Evolutionary conservation across 2,329 filamentous ascomycete genomes (phyloP).

Genomic region (Sporothrix mexicana): DNA sequence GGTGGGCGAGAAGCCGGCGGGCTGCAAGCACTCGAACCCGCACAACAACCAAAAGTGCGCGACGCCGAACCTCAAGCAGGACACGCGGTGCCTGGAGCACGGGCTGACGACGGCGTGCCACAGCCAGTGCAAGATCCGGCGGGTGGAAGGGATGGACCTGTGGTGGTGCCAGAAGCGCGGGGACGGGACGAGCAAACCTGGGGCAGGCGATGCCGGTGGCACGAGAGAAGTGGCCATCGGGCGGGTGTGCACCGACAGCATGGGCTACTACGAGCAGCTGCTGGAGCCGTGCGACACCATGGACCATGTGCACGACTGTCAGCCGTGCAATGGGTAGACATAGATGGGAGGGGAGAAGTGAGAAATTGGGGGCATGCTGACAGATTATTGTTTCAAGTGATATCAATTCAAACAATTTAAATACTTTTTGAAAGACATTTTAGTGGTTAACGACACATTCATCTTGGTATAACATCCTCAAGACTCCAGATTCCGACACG

Average conservation of each 20-base stretch:
- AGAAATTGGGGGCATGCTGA: neutral
- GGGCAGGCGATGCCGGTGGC: neutral
- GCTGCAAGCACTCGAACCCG: conserved; percentile 6
- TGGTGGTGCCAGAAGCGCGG: conserved; percentile 31
- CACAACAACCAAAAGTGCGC: conserved; percentile 22
- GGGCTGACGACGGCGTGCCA: conserved; percentile 30
- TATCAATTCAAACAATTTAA: no score
- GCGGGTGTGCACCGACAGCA: conserved; percentile 31
- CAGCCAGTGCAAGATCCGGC: conserved; percentile 34
- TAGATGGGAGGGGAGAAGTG: neutral
- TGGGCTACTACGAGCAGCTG: conserved; percentile 32
- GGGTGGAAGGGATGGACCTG: conserved; percentile 27
- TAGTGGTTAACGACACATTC: no score
- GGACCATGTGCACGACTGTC: conserved; percentile 31
- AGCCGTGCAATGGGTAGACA: conserved; percentile 21
- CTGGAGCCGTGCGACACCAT: conserved; percentile 31
- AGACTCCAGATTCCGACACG: neutral
- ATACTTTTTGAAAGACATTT: no score
- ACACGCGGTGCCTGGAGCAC: conserved; percentile 25
- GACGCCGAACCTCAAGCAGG: conserved; percentile 24
- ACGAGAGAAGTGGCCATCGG: conserved; percentile 24
- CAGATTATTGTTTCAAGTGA: no score
- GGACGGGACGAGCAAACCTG: conserved; percentile 14
- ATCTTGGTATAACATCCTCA: no score
- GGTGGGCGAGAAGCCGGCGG: conserved; percentile 4